Base-by-base conservation (phyloP, 805 yeast genomes). In the Schwanniomyces pseudopolymorphus region DNA sequence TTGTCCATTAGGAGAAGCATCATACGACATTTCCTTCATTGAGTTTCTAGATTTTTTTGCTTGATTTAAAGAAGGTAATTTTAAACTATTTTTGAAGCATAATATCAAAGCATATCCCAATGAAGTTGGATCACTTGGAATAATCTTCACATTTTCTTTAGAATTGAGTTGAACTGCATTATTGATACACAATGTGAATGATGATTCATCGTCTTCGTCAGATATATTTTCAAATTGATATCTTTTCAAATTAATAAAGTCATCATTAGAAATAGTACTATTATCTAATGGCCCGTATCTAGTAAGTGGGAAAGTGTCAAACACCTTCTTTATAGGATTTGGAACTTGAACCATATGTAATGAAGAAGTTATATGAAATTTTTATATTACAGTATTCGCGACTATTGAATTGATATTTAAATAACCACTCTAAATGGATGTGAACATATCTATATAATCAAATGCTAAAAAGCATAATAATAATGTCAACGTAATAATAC, bases 111-210 rank as follows among this genome's bases (percentile, higher is more conserved):
- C 69, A 10, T 74, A 66, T 16, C 70, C 67, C 8, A 82, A 60
- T 41, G 87, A 78, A 11, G 75, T 57, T 0, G 89, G 89, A 53
- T 85, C 90, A 0, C 79, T 70, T 1, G 88, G 82, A 1, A 79
- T 54, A 14, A 62, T 55, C 28, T 62, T 60, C 11, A 64, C 66
- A 1, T 60, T 47, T 39, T 63, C 63, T n/a, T 24, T 27, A 16
- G 28, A 31, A 4, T 40, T 37, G 19, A 45, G 38, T 6, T 64
- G 58, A 17, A 54, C 39, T 2, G 78, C 67, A 53, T 76, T 77
- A 56, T 79, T 81, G 0, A 81, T 83, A 1, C 83, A 86, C 17
- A 84, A 57, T 26, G 72, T 70, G 63, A 83, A 81, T 11, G 60
- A 57, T n/a, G 56, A 55, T 21, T 52, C 49, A 47, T 51, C 35